phyloP scores from a whole-genome alignment of 257 asterid genomes.

The Plantago ovata region DNA sequence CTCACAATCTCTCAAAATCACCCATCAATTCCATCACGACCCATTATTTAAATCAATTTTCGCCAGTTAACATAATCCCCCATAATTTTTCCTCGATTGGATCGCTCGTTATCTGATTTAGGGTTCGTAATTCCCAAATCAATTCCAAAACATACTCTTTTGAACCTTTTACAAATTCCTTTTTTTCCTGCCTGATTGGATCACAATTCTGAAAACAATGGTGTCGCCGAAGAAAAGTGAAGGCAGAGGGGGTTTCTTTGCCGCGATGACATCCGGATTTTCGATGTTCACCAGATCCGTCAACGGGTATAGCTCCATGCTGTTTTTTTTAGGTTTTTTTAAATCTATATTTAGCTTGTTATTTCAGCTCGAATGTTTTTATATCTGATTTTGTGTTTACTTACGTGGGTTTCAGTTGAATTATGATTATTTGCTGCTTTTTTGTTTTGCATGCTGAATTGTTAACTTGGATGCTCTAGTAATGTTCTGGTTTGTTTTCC shows the following conservation, averaged over 20 bases:
- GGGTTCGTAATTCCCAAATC: neutral
- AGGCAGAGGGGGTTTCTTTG: slow-evolving; percentile 60
- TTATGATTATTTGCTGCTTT: slow-evolving; percentile 10
- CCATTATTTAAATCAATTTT: neutral
- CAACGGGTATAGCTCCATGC: slow-evolving; percentile 47
- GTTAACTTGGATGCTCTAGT: too few relatives aligned
- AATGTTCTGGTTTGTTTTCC: too few relatives aligned
- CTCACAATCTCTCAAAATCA: neutral
- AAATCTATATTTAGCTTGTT: neutral
- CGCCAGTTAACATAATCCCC: neutral
- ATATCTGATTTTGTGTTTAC: neutral
- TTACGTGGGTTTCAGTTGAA: slow-evolving; percentile 7
- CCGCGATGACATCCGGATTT: slow-evolving; percentile 59
- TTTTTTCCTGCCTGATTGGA: too few relatives aligned
- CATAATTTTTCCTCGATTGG: too few relatives aligned
- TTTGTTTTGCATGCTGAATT: neutral
- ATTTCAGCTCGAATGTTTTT: neutral
- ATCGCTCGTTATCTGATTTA: too few relatives aligned
- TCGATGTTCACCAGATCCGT: slow-evolving; percentile 70
- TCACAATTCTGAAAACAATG: slow-evolving; percentile 21
- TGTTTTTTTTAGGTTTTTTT: neutral
- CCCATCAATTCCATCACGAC: neutral
- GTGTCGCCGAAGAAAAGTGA: slow-evolving; percentile 46
- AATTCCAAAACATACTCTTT: too few relatives aligned
- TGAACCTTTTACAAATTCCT: too few relatives aligned